Base-by-base conservation (phyloP, 345 rosid species). In the Stellera chamaejasme region DNA sequence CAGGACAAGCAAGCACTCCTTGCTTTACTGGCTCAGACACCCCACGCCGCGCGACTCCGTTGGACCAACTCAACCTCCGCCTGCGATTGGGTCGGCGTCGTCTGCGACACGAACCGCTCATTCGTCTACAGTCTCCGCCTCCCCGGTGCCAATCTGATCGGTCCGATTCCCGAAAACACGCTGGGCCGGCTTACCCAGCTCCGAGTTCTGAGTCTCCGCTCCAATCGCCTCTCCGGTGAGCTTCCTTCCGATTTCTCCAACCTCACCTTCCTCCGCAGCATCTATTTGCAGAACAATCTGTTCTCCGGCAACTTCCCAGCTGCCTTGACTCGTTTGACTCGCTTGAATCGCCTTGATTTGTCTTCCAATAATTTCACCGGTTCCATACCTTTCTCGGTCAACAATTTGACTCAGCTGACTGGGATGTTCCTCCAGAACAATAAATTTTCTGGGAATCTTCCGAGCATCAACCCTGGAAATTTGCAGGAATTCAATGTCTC, bases 201-300 rank as follows among this genome's bases (percentile, higher is more conserved):
- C 65, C 80, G 97, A 43, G 91, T 93, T 48, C 72, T 93, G 10
- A 86, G 97, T 77, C 96, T 89, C 58, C 97, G 94, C 7, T 79
- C 89, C 0, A 89, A 89, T 55, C 79, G 97, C 47, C 77, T 93
- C 48, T 66, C 78, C 55, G 96, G 95, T 50, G 70, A 73, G 79
- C 72, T 92, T 79, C 98, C 98, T 48, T 52, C 82, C 25, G 98
- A 92, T 67, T 80, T 93, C 77, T 67, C 91, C 27, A 82, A 89
- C 28, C 72, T 93, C 14, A 84, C 86, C 32, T 69, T 68, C 16
- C 81, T 89, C 49, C 81, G 99, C 11, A 81, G 87, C 71, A 74
- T 93, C 7, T 93, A 84, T 39, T 68, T 93, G 12, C 99, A 93
- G 45, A 59, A 48, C 26, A 93, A 93, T 68, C 69, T 50, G 64